Percentiles rank a stretch among this genome's conserved stretches.
Evolutionary conservation across 2,329 filamentous ascomycete genomes (phyloP).

Genomic region (Fusarium sp.): DNA sequence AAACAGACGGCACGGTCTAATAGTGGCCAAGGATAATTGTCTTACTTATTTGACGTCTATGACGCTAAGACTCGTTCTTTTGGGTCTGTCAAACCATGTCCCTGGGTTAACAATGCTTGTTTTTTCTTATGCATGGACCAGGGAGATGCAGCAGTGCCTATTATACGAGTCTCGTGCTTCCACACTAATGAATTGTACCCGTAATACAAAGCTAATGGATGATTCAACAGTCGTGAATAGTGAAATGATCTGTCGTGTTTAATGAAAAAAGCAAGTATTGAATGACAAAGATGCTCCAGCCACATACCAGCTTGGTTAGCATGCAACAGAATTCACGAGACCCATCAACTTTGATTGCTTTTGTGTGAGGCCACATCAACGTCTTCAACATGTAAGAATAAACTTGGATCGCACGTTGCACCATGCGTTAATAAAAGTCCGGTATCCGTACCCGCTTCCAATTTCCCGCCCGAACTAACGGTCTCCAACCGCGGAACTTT

Average conservation of each 20-base stretch:
- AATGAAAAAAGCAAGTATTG: slow-evolving; percentile 12
- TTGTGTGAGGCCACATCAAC: no score
- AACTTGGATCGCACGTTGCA: no score
- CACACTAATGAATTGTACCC: not conserved
- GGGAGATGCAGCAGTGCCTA: slow-evolving; percentile 11
- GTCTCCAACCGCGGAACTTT: not conserved
- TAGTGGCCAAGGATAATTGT: slow-evolving; percentile 8
- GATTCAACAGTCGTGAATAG: slow-evolving; percentile 17
- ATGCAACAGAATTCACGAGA: no score
- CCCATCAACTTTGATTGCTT: no score
- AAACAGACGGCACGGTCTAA: slow-evolving; percentile 15
- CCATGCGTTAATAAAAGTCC: not conserved
- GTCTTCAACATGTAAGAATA: not conserved
- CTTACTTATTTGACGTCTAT: slow-evolving; percentile 20
- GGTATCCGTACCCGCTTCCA: not conserved
- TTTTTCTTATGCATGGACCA: slow-evolving; percentile 9
- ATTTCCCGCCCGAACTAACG: not conserved
- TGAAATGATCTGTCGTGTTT: slow-evolving; percentile 15
- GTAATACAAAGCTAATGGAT: slow-evolving; percentile 12
- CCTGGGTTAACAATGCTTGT: slow-evolving; percentile 15
- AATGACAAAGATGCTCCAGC: slow-evolving; percentile 3
- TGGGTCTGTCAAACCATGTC: not conserved
- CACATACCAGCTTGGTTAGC: slow-evolving; percentile 3
- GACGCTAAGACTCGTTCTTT: slow-evolving; percentile 20
- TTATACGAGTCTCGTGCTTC: slow-evolving; percentile 19